Evolutionary conservation across 257 asterid genomes (phyloP), one percentile per base, ranked within the genome.

Genomic region (Dorcoceras hygrometricum): DNA sequence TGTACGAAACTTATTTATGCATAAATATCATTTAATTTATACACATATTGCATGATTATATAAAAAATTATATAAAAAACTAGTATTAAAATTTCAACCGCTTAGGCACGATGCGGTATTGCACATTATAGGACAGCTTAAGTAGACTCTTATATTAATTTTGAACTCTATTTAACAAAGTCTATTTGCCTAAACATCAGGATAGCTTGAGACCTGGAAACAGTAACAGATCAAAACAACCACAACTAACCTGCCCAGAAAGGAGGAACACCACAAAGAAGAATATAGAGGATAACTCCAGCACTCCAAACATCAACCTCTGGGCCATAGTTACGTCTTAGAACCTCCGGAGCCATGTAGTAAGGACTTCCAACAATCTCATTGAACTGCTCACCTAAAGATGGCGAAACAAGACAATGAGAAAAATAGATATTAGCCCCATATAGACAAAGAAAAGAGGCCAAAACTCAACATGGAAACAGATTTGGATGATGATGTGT

Each of bases 291-390:
- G 72, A 84, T 82, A 56, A 84, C 87, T 34, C 95, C 91, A 63
- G 89, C 89, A 76, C 95, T 87, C 91, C 95, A 84, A 43, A 84
- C 70, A 16, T 84, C 95, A 55, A 87, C 79, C 72, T 84, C 95
- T 1, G 83, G 91, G 32, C 91, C 95, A 67, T 87, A 87, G 59
- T 82, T 81, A 18, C 91, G 89, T 70, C 73, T 87, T 28, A 87
- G 81, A 73, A 87, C 95, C 82, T 87, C 95, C 2, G 95, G 95
- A 23, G 95, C 95, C 95, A 87, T 87, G 80, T 87, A 87, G 67
- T 87, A 87, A 63, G 95, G 95, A 82, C 95, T 87, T 71, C 95
- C 95, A 48, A 87, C 95, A 71, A 87, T 85, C 79, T 87, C 95
- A 18, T 76, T 81, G 71, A 84, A 87, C 63, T 60, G 75, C 62